phyloP scores from a whole-genome alignment of 2,329 filamentous ascomycete genomes.

The Mollisiaceae sp. region DNA sequence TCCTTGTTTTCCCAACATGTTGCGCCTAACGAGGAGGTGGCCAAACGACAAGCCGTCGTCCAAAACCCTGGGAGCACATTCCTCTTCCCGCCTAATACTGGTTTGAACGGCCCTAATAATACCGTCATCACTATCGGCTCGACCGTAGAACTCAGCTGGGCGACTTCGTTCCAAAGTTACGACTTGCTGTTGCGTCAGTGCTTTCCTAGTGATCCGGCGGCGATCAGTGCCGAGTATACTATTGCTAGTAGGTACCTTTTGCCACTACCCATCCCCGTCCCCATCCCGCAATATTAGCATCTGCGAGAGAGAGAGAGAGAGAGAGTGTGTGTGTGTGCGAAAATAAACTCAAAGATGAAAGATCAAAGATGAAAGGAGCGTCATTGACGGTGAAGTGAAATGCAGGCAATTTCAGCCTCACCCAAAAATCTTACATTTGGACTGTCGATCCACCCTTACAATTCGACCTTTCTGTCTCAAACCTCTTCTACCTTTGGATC shows the following conservation, averaged over 20 bases:
- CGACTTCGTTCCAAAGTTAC: not conserved
- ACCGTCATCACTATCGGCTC: not conserved
- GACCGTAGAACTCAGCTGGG: not conserved
- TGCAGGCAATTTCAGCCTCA: not conserved
- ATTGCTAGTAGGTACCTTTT: not conserved
- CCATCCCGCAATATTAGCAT: not conserved
- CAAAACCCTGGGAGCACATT: not conserved
- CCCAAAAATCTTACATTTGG: not conserved
- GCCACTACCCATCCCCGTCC: not conserved
- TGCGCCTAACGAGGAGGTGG: not conserved
- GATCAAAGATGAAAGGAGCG: not conserved
- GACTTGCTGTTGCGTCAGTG: not conserved
- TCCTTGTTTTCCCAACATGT: not conserved
- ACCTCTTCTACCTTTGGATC: not conserved
- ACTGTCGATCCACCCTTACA: not conserved
- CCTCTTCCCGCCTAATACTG: not conserved
- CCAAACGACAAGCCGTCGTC: not conserved
- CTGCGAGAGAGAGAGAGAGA: not conserved
- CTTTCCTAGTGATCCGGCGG: not conserved
- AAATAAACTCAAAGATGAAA: no score
- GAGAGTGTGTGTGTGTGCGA: no score
- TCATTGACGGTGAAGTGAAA: not conserved
- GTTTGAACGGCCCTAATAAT: not conserved
- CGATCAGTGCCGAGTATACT: not conserved
- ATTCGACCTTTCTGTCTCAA: not conserved